Evolutionary conservation across 225 moss, liverwort and hornwort species (phyloP).

Genomic region (Rhytidiadelphus loreus): DNA sequence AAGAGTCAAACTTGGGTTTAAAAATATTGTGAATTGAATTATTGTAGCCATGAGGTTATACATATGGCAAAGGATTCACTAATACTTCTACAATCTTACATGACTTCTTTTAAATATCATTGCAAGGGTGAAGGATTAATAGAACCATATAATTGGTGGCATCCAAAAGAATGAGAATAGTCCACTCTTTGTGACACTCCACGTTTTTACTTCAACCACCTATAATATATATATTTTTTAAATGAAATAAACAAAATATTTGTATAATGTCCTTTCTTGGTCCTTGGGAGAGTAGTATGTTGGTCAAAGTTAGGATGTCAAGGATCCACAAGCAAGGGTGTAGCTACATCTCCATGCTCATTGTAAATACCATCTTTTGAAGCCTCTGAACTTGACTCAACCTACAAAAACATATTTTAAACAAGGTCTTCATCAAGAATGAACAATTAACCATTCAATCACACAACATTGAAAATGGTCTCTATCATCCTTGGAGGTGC

Average conservation of each 20-base stretch:
- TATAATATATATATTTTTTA: neutral
- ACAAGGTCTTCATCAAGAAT: neutral
- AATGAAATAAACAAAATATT: neutral
- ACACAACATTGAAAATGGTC: neutral
- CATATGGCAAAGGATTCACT: neutral
- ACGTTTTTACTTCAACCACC: neutral
- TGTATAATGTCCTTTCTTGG: neutral
- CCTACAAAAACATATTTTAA: neutral
- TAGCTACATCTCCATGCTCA: neutral
- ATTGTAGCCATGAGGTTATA: neutral
- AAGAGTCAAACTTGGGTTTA: neutral
- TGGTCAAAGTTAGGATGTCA: neutral
- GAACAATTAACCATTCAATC: neutral
- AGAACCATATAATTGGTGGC: neutral
- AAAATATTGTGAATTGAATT: neutral
- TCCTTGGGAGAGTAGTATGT: neutral
- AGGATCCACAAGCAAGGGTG: neutral
- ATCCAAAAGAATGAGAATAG: neutral
- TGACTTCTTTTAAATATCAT: too few species aligned
- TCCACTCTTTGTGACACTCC: too few species aligned
- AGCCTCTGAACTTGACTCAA: neutral
- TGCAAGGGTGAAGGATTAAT: neutral
- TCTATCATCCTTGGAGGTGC: neutral
- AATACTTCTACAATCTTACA: neutral
- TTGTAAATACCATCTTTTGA: neutral